Evolutionary conservation across 1,284 basidiomycete species (phyloP), one percentile per base, ranked within the genome.

Genomic region (Limonomyces culmigenus): DNA sequence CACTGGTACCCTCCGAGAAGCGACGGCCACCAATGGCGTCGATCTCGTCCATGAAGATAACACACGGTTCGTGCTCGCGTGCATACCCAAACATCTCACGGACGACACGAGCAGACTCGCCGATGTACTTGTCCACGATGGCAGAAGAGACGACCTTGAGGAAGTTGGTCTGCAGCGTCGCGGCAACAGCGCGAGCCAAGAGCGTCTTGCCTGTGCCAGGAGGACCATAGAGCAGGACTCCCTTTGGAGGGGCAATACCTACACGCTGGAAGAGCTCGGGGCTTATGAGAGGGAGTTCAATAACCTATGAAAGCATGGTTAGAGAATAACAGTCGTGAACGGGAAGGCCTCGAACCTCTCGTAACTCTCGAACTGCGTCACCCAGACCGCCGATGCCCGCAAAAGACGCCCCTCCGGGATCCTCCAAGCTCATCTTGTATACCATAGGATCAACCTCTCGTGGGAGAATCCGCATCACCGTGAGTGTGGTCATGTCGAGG

Each of bases 21-120:
- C 93, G 69, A 45, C 95, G 69, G 11, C 92, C 91, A 46, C 91
- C 92, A 45, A 96, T 95, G 20, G 91, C 91, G 54, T 96, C 92
- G 48, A 98, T 96, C 62, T 99, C 95, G 56, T 99, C 95, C 80
- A 99, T 97, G 62, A 98, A 98, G 52, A 99, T 98, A 49, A 98
- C 93, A 54, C 93, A 96, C 32, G 95, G 95, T 56, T 97, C 93
- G 52, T 98, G 91, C 52, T 97, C 93, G 46, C 69, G 72, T 6
- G 93, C 93, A 55, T 97, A 98, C 11, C 85, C 91, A 51, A 99
- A 99, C 93, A 99, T 97, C 56, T 98, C 92, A 44, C 87, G 72
- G 17, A 99, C 80, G 4, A 97, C 74, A 39, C 93, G 72, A 11
- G 93, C 93, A 41, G 83, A 88, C 63, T 98, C 95, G 47, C 95